These are phyloP conservation scores for Lactifluus piperatus DNA, from an alignment of 768 basidiomycete genomes.

Conservation along the genomic window DNA sequence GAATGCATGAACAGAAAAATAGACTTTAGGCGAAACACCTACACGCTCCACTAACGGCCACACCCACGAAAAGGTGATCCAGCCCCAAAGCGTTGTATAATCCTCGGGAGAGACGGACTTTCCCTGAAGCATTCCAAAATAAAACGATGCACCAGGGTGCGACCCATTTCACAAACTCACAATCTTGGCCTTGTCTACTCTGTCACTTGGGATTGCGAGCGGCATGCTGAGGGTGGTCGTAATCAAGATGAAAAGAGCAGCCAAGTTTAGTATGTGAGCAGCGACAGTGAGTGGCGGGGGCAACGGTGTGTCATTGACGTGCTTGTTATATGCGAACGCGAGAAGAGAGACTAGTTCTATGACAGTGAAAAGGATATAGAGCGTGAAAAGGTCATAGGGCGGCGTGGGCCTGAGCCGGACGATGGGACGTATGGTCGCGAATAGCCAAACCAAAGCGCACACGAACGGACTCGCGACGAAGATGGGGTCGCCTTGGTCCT, in stretches of 20 bases:
- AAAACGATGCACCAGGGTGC: not conserved
- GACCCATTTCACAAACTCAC: constrained; percentile 33
- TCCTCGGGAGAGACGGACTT: constrained; percentile 60
- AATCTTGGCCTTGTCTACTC: constrained; percentile 47
- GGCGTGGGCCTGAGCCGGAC: constrained; percentile 45
- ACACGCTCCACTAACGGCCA: constrained; percentile 51
- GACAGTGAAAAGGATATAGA: constrained; percentile 45
- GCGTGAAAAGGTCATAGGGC: constrained; percentile 52
- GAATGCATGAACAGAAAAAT: not conserved
- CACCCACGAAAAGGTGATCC: constrained; percentile 69
- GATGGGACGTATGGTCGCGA: constrained; percentile 49
- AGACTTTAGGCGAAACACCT: constrained; percentile 13
- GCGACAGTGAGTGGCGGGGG: constrained; percentile 28
- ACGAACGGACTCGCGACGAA: constrained; percentile 36
- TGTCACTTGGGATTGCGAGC: constrained; percentile 48
- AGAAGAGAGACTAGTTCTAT: constrained; percentile 43
- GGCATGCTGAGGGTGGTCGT: constrained; percentile 53
- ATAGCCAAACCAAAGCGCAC: constrained; percentile 54
- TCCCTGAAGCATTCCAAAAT: constrained; percentile 33
- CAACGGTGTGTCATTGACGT: constrained; percentile 35
- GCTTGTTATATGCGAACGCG: constrained; percentile 44
- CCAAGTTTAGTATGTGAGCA: constrained; percentile 35
- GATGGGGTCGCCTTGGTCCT: constrained; percentile 28
- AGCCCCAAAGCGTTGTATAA: constrained; percentile 61
- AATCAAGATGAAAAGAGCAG: constrained; percentile 36